Conservation (phyloP, 441 rosid genomes). For the Gossypium aridum region DNA sequence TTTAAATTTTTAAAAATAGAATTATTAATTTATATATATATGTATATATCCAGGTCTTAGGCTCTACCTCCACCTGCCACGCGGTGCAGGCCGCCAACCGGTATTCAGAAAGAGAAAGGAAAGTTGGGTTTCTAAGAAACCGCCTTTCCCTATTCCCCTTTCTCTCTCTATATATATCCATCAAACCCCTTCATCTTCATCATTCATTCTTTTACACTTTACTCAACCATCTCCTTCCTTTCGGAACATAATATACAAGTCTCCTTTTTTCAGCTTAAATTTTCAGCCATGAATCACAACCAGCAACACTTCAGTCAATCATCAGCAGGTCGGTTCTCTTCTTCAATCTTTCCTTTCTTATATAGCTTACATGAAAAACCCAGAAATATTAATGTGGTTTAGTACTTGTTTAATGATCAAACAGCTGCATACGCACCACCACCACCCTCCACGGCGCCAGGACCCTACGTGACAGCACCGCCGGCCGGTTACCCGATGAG, state of each 20-base stretch:
- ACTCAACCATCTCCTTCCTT: background rate
- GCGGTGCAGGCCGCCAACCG: background rate
- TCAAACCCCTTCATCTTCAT: background rate
- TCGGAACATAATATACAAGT: too few species aligned
- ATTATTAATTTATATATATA: too few species aligned
- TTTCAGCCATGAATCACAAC: background rate
- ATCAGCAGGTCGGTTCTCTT: background rate
- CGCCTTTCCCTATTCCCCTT: background rate
- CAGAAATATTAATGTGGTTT: background rate
- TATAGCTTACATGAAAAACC: background rate
- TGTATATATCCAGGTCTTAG: background rate
- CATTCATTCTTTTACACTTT: background rate
- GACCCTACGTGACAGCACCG: conserved; percentile 32
- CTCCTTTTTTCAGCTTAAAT: background rate
- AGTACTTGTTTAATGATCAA: background rate
- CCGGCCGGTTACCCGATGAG: conserved; percentile 60
- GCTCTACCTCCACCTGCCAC: background rate
- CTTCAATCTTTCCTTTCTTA: background rate
- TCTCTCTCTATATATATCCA: background rate
- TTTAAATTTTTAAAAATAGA: too few species aligned
- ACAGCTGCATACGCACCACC: conserved; percentile 10
- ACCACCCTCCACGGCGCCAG: conserved; percentile 21
- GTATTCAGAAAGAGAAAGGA: background rate
- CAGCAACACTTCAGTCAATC: background rate
- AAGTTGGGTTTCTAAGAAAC: background rate